Base-by-base conservation (phyloP, 441 rosid species). In the Cnidoscolus chayamansa region DNA sequence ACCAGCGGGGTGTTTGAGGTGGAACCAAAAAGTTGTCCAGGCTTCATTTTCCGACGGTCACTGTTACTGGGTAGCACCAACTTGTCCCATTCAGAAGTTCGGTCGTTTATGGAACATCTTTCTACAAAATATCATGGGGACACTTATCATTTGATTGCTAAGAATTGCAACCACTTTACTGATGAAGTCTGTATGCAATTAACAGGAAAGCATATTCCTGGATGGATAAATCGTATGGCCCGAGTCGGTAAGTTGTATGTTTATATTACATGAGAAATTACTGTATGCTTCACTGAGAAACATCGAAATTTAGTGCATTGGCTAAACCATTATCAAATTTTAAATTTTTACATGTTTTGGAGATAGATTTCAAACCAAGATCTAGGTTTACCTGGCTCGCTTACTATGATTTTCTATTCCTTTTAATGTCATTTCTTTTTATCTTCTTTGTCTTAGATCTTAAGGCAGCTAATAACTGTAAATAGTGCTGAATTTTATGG, bases 121-220 rank as follows among this genome's bases (percentile, higher is more conserved):
- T 90, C 98, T 53, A 78, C 85, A 73, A 86, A 85, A 61, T 93
- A 87, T 79, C 94, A 87, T 59, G 98, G 99, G 48, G 96, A 93
- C 72, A 83, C 92, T 3, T 95, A 95, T 75, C 98, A 89, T 88
- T 85, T 95, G 89, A 91, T 95, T 79, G 91, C 95, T 72, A 95
- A 95, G 88, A 95, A 95, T 74, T 95, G 98, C 87, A 95, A 95
- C 83, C 99, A 93, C 88, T 95, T 95, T 72, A 86, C 98, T 0
- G 87, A 91, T 74, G 97, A 95, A 72, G 96, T 90, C 20, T 86
- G 92, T 77, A 45, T 67, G 81, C 86, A 72, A 76, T 81, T 91
- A 62, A 90, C 90, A 5, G 97, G 99, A 77, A 91, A 90, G 81
- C 82, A 89, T 54, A 89, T 90, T 76, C 99, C 99, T 25, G 97